Evolutionary conservation across 2,329 filamentous ascomycete genomes (phyloP), one percentile per base, ranked within the genome.

Genomic region (Xylaria digitata): DNA sequence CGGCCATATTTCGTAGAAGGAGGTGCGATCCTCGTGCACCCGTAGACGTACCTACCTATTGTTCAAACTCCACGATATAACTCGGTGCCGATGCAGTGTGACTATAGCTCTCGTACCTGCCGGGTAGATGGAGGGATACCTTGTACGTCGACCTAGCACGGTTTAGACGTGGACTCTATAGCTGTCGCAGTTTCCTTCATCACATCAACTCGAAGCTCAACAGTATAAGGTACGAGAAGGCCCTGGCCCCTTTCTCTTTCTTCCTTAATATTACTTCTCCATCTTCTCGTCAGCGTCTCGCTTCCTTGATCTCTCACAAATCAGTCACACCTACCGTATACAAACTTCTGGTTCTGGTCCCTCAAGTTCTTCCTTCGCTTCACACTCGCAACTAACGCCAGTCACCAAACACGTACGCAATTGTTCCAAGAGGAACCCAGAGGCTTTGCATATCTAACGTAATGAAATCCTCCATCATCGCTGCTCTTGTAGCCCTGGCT

Each of bases 401-500:
- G 42, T 49, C 11, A 17, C 21, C 3, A 43, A 32, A 6, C 19
- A 11, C 13, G 3, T 11, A 1, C 13, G 3, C 11, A 0, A 60
- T 23, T n/a, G 3, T 55, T 21, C 8, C 21, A 26, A 42, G 13
- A 1, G 19, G 1, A 5, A 23, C 42, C 19, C 9, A 7, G 19
- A 1, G 21, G 17, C 11, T 6, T 50, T 23, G 2, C 53, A 21
- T 37, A 48, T 54, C 37, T 52, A 40, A 37, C 26, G 50, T 67
- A 21, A 65, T 61, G 50, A 60, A 60, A n/a, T 32, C 32, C 8
- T 42, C 68, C 52, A 48, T 70, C 26, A 19, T 55, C 6, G 48
- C 63, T 13, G 55, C 56, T 55, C 58, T 74, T 46, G 61, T 40
- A 30, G 52, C 67, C 34, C 49, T 72, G n/a, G 70, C 69, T 32